These are phyloP conservation scores for Termitomyces sp. DNA, from an alignment of 768 basidiomycete species.

Conservation along the genomic window DNA sequence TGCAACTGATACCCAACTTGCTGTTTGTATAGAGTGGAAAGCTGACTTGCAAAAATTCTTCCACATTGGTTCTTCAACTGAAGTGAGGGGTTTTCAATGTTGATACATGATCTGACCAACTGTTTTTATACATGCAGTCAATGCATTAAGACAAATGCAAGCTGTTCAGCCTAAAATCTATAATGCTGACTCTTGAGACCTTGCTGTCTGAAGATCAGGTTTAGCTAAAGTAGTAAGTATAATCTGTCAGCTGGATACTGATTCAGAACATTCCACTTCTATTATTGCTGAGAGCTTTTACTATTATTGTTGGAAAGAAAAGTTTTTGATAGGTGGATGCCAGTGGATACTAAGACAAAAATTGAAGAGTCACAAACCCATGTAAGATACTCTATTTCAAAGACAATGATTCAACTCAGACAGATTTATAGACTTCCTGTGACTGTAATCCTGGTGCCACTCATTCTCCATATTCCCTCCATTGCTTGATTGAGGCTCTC, in stretches of 20 bases:
- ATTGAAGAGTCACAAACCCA: too few relatives aligned
- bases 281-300: neutral
- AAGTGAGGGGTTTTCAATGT: too few relatives aligned
- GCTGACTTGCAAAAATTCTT: too few relatives aligned
- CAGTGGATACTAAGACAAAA: too few relatives aligned
- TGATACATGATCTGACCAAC: too few relatives aligned
- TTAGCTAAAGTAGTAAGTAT: neutral
- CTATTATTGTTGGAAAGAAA: neutral
- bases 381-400: too few relatives aligned
- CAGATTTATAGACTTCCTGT: too few relatives aligned
- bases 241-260: neutral
- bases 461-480: neutral
- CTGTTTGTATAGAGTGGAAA: neutral
- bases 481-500: neutral
- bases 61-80: too few relatives aligned
- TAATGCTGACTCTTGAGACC: neutral
- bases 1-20: neutral
- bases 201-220: neutral
- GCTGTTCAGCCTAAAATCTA: neutral
- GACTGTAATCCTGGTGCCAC: too few relatives aligned
- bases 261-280: neutral
- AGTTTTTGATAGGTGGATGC: neutral
- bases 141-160: neutral
- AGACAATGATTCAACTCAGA: too few relatives aligned
- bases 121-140: neutral